Evolutionary conservation across 306 rosid genomes (phyloP), one percentile per base, ranked within the genome.

Genomic region (Clitoria ternatea): DNA sequence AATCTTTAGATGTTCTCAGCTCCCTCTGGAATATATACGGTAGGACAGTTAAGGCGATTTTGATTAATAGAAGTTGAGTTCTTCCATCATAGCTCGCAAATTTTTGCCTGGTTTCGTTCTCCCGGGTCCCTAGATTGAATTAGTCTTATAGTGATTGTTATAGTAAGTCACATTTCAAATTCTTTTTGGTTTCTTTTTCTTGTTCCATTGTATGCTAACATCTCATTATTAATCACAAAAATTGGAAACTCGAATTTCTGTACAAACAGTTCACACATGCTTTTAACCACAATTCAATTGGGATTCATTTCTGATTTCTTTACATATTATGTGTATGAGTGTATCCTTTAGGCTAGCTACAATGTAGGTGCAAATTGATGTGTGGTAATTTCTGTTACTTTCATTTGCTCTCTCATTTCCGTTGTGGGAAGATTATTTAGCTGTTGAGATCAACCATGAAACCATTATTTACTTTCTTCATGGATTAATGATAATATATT

Each of bases 81-180:
- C 81, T 72, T 64, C 74, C 45, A 56, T 56, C 56, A 54, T 60
- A 50, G 52, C 69, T 76, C 73, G 70, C 70, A 24, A 55, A 29
- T 19, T 82, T 70, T 7, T 37, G 76, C 60, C 42, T 19, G 74
- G 50, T 42, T 50, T n/a, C n/a, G n/a, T n/a, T 43, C 49, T 69
- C 17, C 62, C 23, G 3, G 23, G 73, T 56, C 60, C 35, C 56
- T 40, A 53, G 74, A 75, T 69, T 79, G 56, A 78, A 61, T 63
- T 54, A 77, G 80, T 67, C 59, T 49, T 81, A 89, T 77, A 76
- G 43, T 77, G 61, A 61, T 62, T 77, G 69, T 79, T 81, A 59
- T 81, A 76, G 85, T 67, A 63, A 27, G 73, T 61, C 77, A 76
- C 74, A 73, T 70, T 71, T 76, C 73, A 76, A 67, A 78, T 64